Conservation (phyloP, 495 filamentous ascomycete genomes). For the Monascus purpureus region DNA sequence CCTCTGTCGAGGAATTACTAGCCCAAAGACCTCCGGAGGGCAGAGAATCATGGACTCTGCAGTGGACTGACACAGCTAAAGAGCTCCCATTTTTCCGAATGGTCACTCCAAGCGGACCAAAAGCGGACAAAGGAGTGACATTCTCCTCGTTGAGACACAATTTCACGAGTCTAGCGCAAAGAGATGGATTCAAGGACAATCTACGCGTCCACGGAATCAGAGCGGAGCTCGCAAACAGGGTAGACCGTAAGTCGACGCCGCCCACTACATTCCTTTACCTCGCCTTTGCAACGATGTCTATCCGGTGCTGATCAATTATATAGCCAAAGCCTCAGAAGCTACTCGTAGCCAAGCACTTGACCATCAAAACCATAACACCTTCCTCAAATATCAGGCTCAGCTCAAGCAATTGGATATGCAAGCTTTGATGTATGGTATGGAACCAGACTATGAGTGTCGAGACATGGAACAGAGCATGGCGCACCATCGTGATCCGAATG, state of each 20-base stretch:
- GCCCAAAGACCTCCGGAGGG: conserved; percentile 5
- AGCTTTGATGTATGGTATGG: conserved; percentile 9
- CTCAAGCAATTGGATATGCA: conserved; percentile 10
- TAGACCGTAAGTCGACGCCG: conserved; percentile 6
- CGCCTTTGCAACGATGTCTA: neutral
- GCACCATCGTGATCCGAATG: conserved; percentile 10
- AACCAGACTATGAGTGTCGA: conserved; percentile 10
- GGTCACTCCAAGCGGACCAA: conserved; percentile 3
- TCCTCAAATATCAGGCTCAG: conserved; percentile 11
- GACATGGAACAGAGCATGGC: conserved; percentile 15
- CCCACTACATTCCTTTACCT: too few species aligned
- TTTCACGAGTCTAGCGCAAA: conserved; percentile 6
- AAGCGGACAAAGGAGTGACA: conserved; percentile 1
- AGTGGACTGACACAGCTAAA: conserved; percentile 4
- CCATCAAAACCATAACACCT: conserved; percentile 10
- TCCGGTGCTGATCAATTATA: conserved; percentile 2
- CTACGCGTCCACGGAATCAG: conserved; percentile 10
- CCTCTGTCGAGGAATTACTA: conserved; percentile 7
- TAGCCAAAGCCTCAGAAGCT: conserved; percentile 12
- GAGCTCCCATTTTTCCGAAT: conserved; percentile 6
- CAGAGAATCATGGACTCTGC: conserved; percentile 10
- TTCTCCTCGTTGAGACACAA: conserved; percentile 8
- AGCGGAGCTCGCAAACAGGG: conserved; percentile 6
- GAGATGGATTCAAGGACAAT: conserved; percentile 10
- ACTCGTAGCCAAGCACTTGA: conserved; percentile 9